Conservation (phyloP, 2,329 filamentous ascomycete species). For the Hymenoscyphus infarciens region DNA sequence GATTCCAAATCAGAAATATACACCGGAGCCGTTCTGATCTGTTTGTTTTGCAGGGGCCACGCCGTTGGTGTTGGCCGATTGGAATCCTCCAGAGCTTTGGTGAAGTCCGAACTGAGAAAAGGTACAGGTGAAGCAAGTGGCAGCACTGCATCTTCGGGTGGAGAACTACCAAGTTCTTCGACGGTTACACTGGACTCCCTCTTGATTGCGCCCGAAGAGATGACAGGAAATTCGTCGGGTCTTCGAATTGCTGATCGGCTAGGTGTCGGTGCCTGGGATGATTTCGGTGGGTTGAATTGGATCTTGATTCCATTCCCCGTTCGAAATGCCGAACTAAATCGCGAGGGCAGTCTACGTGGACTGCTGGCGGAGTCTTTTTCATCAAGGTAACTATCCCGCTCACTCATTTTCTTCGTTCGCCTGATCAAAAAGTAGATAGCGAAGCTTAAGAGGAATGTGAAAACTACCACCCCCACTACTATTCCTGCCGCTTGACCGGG, state of each 20-base stretch:
- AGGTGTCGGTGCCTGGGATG: conserved; percentile 11
- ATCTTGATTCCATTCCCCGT: conserved; percentile 18
- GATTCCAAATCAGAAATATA: not conserved
- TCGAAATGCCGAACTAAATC: conserved; percentile 16
- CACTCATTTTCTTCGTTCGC: conserved; percentile 14
- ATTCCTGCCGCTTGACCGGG: conserved; percentile 16
- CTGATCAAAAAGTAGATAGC: conserved; percentile 13
- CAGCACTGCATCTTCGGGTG: not conserved
- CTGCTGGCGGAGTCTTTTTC: conserved; percentile 14
- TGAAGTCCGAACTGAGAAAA: not conserved
- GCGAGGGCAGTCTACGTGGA: conserved; percentile 16
- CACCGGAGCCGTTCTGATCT: not conserved
- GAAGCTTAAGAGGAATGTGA: conserved; percentile 8
- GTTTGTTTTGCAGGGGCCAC: not conserved
- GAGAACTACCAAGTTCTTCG: not conserved
- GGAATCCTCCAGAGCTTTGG: not conserved
- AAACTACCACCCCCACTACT: conserved; percentile 12
- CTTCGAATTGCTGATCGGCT: not conserved
- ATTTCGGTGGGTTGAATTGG: conserved; percentile 22
- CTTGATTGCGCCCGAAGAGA: not conserved
- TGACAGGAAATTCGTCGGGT: not conserved
- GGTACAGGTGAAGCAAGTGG: not conserved
- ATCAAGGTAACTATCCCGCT: conserved; percentile 17
- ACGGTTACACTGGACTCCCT: not conserved
- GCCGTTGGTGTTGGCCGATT: not conserved